Base-by-base conservation (phyloP, 495 filamentous ascomycete genomes). In the Talaromyces trachyspermus region DNA sequence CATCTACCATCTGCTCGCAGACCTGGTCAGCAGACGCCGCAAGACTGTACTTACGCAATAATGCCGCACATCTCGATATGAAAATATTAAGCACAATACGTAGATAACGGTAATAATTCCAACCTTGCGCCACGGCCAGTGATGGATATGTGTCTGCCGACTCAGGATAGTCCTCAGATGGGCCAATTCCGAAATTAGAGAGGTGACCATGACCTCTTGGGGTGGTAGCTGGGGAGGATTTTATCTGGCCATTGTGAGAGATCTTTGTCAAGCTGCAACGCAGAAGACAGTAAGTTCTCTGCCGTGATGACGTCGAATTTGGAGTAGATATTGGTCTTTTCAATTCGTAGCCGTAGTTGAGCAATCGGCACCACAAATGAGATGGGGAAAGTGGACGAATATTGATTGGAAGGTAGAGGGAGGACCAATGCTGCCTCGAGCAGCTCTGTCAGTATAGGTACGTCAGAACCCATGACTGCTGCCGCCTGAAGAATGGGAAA, bases 51-150 rank as follows among this genome's bases (percentile, higher is more conserved):
- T 17, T 1, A 22, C 37, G 18, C 22, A 24, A 22, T 2, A 40
- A 12, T 4, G 37, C 37, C 22, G 37, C 37, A 18, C 37, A 40
- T 40, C 37, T n/a, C 5, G 37, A 40, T 40, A 40, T 40, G 18
- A 20, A 8, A 4, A 24, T 40, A 24, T 40, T 40, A 14, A 18
- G 7, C 37, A 40, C 22, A 15, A 40, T 40, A n/a, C 37, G 14
- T 10, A 40, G 4, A 10, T 24, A 40, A 3, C 37, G 37, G 6
- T 40, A 40, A 40, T 20, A 18, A 22, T 40, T 40, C 37, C 37
- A 40, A 40, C n/a, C 22, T 18, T 40, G 37, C 9, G 37, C 18
- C n/a, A 40, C 22, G 0, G 22, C 22, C 17, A 40, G 22, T 4
- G 37, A 40, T 12, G 37, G 37, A 19, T 40, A 40, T 10, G 7